These are phyloP conservation scores for Suhomyces anneliseae DNA, from an alignment of 1,139 yeast genomes.

Conservation along the genomic window DNA sequence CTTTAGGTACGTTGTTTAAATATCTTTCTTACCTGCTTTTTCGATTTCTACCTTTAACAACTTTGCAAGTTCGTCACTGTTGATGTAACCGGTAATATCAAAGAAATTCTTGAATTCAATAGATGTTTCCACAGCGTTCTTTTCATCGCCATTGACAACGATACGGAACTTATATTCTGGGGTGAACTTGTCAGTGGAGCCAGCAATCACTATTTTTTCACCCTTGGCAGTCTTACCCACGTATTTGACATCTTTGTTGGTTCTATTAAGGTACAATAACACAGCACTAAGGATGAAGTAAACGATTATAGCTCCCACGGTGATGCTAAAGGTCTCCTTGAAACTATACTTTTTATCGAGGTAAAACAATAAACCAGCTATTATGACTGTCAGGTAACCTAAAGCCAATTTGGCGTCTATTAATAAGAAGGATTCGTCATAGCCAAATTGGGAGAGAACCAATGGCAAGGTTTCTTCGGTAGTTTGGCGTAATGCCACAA, in stretches of 20 bases:
- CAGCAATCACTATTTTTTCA: constrained; percentile 36
- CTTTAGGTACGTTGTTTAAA: constrained; percentile 1
- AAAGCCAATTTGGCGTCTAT: constrained; percentile 65
- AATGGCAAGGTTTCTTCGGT: constrained; percentile 50
- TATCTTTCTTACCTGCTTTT: constrained; percentile 10
- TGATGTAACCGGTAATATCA: constrained; percentile 48
- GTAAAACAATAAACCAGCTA: constrained; percentile 66
- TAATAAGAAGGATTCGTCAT: constrained; percentile 55
- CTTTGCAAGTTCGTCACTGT: constrained; percentile 37
- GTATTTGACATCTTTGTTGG: constrained; percentile 59
- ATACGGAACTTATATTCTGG: constrained; percentile 44
- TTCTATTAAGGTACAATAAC: constrained; percentile 49
- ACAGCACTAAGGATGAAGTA: constrained; percentile 55
- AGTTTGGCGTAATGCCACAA: constrained; percentile 47
- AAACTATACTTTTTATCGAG: constrained; percentile 63
- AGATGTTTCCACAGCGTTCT: constrained; percentile 18
- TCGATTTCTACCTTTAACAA: constrained; percentile 31
- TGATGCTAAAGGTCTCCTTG: constrained; percentile 34
- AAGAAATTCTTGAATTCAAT: constrained; percentile 47
- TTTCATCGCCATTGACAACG: constrained; percentile 26
- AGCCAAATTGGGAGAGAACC: constrained; percentile 58
- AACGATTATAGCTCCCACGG: constrained; percentile 43
- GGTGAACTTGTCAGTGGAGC: constrained; percentile 42
- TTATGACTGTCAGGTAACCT: constrained; percentile 65
- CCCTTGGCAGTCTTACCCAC: constrained; percentile 48